Evolutionary conservation across 2,329 filamentous ascomycete species (phyloP).

Genomic region (Lecanicillium sp.): DNA sequence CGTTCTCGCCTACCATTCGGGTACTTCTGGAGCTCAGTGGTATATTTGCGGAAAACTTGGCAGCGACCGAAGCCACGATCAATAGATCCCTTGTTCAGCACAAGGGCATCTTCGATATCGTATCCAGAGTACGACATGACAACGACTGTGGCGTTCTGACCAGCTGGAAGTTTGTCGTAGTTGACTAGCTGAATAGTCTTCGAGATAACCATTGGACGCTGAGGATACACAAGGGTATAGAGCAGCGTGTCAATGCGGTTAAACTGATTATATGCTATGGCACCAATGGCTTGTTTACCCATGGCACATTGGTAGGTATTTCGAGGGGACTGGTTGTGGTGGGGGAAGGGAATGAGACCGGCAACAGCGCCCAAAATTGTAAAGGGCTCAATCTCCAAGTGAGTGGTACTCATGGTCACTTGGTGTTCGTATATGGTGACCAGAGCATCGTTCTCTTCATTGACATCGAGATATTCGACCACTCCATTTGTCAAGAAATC

Average conservation of each 20-base stretch:
- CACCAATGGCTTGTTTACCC: constrained; percentile 99
- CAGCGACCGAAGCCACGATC: constrained; percentile 94
- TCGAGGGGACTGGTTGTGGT: constrained; percentile 97
- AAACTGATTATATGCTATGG: constrained; percentile 97
- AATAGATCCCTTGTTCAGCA: constrained; percentile 91
- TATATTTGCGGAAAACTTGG: constrained; percentile 95
- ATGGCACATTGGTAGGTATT: constrained; percentile 99
- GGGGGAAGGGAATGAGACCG: constrained; percentile 92
- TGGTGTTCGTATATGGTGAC: constrained; percentile 86
- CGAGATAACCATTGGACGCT: constrained; percentile 94
- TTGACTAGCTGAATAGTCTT: constrained; percentile 94
- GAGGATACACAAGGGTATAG: constrained; percentile 95
- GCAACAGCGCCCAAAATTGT: constrained; percentile 93
- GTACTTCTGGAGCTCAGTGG: constrained; percentile 79
- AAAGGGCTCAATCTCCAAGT: constrained; percentile 96
- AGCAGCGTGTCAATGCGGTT: constrained; percentile 92
- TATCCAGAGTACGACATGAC: constrained; percentile 99
- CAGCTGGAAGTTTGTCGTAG: constrained; percentile 94
- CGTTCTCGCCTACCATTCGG: constrained; percentile 67
- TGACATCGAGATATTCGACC: constrained; percentile 95
- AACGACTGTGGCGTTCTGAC: constrained; percentile 93
- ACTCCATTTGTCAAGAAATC: constrained; percentile 86
- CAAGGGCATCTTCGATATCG: constrained; percentile 97
- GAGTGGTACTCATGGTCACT: constrained; percentile 76
- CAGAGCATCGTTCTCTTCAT: constrained; percentile 94